These are phyloP conservation scores for Phytophthora cactorum DNA, from an alignment of 352 stramenopile genomes.

Conservation along the genomic window DNA sequence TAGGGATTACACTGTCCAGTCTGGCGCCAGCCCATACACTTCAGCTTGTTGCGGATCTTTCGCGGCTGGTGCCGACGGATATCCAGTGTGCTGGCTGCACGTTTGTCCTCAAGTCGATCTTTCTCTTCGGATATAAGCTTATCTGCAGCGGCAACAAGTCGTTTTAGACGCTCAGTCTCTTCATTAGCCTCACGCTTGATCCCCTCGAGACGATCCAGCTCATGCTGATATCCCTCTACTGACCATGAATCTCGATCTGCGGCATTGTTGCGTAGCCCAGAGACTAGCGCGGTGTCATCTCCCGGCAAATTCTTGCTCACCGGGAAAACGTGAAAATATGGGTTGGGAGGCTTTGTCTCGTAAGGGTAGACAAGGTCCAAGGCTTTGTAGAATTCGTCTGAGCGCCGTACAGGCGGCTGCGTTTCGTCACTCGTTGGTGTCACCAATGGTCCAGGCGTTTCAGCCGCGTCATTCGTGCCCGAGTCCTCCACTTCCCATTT, in stretches of 20 bases:
- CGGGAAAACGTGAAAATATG: slow-evolving; percentile 33
- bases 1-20: slow-evolving; percentile 52
- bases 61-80: slow-evolving; percentile 38
- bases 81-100: slow-evolving; percentile 40
- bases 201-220: slow-evolving; percentile 45
- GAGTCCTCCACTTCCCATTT: slow-evolving; percentile 22
- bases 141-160: slow-evolving; percentile 38
- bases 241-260: slow-evolving; percentile 26
- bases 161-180: slow-evolving; percentile 43
- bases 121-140: slow-evolving; percentile 42
- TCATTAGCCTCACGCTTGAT: slow-evolving; percentile 46
- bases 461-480: slow-evolving; percentile 2
- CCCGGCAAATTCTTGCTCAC: slow-evolving; percentile 17
- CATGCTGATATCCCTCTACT: slow-evolving; percentile 29
- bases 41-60: slow-evolving; percentile 44
- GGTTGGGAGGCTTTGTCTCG: slow-evolving; percentile 24
- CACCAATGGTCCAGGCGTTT: slow-evolving; percentile 5
- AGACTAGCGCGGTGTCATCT: slow-evolving; percentile 24
- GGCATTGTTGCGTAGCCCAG: slow-evolving; percentile 25
- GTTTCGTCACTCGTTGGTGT: slow-evolving; percentile 11
- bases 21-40: slow-evolving; percentile 73
- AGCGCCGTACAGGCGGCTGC: slow-evolving; percentile 19
- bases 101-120: slow-evolving; percentile 43
- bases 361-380: slow-evolving; percentile 31
- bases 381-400: slow-evolving; percentile 22